Evolutionary conservation across 2,329 filamentous ascomycete genomes (phyloP).

Genomic region (Penicillium sp.): DNA sequence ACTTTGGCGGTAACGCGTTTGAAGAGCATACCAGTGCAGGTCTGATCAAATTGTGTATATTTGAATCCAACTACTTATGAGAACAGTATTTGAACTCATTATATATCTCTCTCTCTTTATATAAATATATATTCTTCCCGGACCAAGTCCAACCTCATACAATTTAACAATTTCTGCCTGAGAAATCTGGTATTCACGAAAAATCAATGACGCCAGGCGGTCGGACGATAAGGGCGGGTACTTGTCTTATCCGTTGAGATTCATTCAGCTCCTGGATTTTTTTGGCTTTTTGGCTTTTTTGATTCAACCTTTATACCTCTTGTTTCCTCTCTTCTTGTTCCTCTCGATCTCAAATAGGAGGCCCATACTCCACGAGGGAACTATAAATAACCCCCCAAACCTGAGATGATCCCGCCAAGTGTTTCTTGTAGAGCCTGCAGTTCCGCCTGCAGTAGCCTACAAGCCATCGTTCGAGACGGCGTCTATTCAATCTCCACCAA

Average conservation of each 20-base stretch:
- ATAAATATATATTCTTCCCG: not conserved
- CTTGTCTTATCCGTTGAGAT: constrained; percentile 20
- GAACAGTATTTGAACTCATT: too few relatives aligned
- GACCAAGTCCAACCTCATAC: not conserved
- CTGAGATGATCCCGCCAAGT: constrained; percentile 33
- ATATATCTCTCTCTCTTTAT: not conserved
- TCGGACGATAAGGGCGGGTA: constrained; percentile 25
- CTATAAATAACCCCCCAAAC: not conserved
- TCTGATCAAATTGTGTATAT: not conserved
- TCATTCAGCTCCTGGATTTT: not conserved
- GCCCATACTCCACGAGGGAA: not conserved
- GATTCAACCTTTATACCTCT: not conserved
- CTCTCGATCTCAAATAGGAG: not conserved
- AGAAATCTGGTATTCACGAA: not conserved
- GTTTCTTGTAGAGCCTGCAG: constrained; percentile 35
- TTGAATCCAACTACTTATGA: not conserved
- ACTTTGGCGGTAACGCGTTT: constrained; percentile 1
- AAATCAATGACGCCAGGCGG: constrained; percentile 25
- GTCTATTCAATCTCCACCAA: constrained; percentile 20
- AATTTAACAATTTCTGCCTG: not conserved
- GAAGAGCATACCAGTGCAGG: not conserved
- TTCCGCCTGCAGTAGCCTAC: constrained; percentile 36
- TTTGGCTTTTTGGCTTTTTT: constrained; percentile 7
- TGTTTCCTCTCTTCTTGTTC: not conserved
- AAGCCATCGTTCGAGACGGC: constrained; percentile 25